Evolutionary conservation across 108 stramenopile species (phyloP).

Genomic region (Ochromonas danica): DNA sequence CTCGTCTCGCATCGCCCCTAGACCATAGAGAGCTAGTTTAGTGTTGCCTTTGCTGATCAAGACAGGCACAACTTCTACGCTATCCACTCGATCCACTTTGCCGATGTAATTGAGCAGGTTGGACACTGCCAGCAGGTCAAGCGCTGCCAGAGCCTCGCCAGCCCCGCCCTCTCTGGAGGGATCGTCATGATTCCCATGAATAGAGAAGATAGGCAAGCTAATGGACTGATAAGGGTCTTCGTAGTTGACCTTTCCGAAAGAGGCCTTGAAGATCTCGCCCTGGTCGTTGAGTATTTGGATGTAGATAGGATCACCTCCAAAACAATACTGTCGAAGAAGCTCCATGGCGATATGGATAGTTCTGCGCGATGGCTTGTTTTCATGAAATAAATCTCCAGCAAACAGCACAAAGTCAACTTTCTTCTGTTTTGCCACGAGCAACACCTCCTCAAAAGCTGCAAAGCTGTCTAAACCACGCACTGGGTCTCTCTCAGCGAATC

Average conservation of each 20-base stretch:
- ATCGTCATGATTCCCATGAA: slow-evolving; percentile 98
- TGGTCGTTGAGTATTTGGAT: slow-evolving; percentile 77
- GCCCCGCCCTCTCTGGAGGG: slow-evolving; percentile 74
- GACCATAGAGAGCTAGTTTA: slow-evolving; percentile 82
- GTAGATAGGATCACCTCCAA: slow-evolving; percentile 77
- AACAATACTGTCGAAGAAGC: slow-evolving; percentile 79
- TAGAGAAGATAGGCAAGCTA: slow-evolving; percentile 88
- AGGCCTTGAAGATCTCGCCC: slow-evolving; percentile 33
- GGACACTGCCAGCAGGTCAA: slow-evolving; percentile 78
- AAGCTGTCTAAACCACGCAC: slow-evolving; percentile 86
- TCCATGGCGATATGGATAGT: slow-evolving; percentile 85
- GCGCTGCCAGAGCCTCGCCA: slow-evolving; percentile 72
- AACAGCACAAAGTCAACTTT: slow-evolving; percentile 80
- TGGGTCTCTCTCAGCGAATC: slow-evolving; percentile 83
- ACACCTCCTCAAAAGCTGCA: slow-evolving; percentile 90
- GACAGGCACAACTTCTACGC: slow-evolving; percentile 77
- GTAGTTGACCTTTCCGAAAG: slow-evolving; percentile 72
- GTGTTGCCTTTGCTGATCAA: slow-evolving; percentile 84
- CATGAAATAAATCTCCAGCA: slow-evolving; percentile 95
- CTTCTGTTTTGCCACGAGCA: slow-evolving; percentile 63
- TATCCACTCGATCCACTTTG: slow-evolving; percentile 75
- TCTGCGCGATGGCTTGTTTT: slow-evolving; percentile 84
- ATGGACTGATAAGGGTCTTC: slow-evolving; percentile 72
- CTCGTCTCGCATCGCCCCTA: slow-evolving; percentile 95
- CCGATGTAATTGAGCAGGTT: slow-evolving; percentile 97